Evolutionary conservation across 2,329 filamentous ascomycete genomes (phyloP), one percentile per base, ranked within the genome.

Genomic region (Colletotrichum truncatum): DNA sequence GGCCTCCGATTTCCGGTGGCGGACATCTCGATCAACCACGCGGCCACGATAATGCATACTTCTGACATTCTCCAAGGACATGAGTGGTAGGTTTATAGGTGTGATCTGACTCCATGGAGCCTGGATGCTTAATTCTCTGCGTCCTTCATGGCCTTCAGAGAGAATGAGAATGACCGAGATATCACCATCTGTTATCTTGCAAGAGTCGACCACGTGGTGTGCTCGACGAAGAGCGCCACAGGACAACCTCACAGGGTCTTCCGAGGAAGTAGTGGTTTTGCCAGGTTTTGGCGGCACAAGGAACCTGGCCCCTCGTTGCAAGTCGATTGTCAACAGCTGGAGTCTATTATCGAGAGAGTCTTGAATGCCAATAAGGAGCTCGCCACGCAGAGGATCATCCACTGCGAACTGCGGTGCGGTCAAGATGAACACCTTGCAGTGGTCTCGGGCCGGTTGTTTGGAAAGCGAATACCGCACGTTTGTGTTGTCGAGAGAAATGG

Each of bases 91-190:
- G 0, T 84, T 80, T n/a, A 94, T 78, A 43, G 88, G 88, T n/a
- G 89, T 87, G 11, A 91, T 82, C 55, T 86, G 85, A 62, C 90
- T 89, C 92, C 92, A 94, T 1, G 91, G 91, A 6, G 91, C 91
- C 75, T 94, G 91, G 9, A 93, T 80, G 69, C 89, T 92, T 14
- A 95, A 77, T 71, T 91, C 88, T 48, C 87, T 85, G 28, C 85
- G 84, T 1, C 90, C 90, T 68, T 88, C 82, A 53, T 85, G 84
- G 23, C 88, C 87, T 70, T 90, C 87, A 3, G 89, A 91, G 12
- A 95, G 78, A 25, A 92, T 88, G 3, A 94, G 78, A 54, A 94
- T 90, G 68, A 89, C 88, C 30, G 89, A 88, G 57, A 91, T 82
- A 25, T 84, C 81, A 2, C 89, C 89, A 74, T 94, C 91, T 4